Evolutionary conservation across 2,329 filamentous ascomycete species (phyloP).

Genomic region (Monilinia polystroma): DNA sequence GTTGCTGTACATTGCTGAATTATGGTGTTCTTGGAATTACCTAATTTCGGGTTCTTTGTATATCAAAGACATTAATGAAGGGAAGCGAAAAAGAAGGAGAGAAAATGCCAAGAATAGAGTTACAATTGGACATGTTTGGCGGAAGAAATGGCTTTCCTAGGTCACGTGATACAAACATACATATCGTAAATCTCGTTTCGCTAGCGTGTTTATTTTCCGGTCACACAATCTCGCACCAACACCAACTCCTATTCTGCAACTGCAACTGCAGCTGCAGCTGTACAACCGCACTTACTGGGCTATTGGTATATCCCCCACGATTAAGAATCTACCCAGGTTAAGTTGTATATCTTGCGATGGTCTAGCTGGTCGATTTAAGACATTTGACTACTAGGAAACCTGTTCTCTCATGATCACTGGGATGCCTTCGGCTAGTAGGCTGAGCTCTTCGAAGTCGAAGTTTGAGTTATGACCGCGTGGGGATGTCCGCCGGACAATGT

Average conservation of each 20-base stretch:
- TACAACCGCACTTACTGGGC: neutral
- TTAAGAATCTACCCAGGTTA: neutral
- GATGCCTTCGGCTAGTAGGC: conserved; percentile 9
- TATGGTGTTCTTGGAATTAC: neutral
- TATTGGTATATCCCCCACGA: neutral
- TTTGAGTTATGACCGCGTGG: conserved; percentile 12
- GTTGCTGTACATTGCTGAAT: conserved; percentile 2
- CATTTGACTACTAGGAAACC: conserved; percentile 10
- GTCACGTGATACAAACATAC: conserved; percentile 7
- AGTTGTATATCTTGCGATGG: conserved; percentile 2
- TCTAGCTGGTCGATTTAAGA: conserved; percentile 22
- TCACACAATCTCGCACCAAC: conserved; percentile 14
- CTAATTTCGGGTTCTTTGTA: neutral
- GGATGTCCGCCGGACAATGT: conserved; percentile 26
- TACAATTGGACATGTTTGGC: conserved; percentile 14
- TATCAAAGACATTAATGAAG: neutral
- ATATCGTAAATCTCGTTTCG: conserved; percentile 10
- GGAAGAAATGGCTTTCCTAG: neutral
- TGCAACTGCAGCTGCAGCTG: neutral
- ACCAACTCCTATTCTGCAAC: conserved; percentile 9
- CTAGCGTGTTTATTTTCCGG: conserved; percentile 16
- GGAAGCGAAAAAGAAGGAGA: conserved; percentile 15
- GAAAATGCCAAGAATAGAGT: neutral
- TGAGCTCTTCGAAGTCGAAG: conserved; percentile 13
- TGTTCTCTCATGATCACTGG: conserved; percentile 3